Percentiles rank a stretch among this genome's conserved stretches.
phyloP scores from a whole-genome alignment of 805 yeast genomes.

The Metschnikowia anglica region DNA sequence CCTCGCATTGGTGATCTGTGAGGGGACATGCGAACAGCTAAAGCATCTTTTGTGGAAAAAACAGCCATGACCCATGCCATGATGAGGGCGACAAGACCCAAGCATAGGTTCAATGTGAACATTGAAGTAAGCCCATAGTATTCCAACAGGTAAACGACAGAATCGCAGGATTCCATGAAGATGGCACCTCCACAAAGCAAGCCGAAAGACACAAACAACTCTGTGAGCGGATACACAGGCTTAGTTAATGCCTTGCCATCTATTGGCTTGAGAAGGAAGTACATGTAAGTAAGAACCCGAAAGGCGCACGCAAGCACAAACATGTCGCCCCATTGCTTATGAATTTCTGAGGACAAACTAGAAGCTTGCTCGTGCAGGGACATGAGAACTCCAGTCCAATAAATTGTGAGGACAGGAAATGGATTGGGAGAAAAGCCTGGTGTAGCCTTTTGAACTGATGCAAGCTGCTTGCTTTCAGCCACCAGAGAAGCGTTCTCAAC shows the following conservation, averaged over 20 bases:
- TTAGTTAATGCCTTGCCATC: constrained; percentile 24
- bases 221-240: constrained; percentile 75
- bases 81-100: constrained; percentile 72
- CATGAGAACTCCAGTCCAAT: constrained; percentile 96
- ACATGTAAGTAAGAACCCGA: constrained; percentile 61
- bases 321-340: constrained; percentile 89
- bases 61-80: constrained; percentile 88
- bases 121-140: constrained; percentile 80
- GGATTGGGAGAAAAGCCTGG: constrained; percentile 92
- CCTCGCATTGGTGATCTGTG: neutral
- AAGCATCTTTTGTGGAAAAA: constrained; percentile 55
- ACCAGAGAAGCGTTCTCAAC: constrained; percentile 18
- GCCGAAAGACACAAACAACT: constrained; percentile 74
- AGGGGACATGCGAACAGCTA: constrained; percentile 6
- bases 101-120: constrained; percentile 86
- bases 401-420: constrained; percentile 88
- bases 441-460: constrained; percentile 33
- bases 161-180: constrained; percentile 90
- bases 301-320: constrained; percentile 80
- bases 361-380: constrained; percentile 91
- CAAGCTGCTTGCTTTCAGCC: constrained; percentile 11
- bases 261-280: constrained; percentile 44
- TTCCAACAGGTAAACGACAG: constrained; percentile 76
- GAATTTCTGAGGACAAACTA: constrained; percentile 71
- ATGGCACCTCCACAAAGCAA: constrained; percentile 85